These are phyloP conservation scores for Fragaria iinumae DNA, from an alignment of 306 rosid species.

Conservation along the genomic window DNA sequence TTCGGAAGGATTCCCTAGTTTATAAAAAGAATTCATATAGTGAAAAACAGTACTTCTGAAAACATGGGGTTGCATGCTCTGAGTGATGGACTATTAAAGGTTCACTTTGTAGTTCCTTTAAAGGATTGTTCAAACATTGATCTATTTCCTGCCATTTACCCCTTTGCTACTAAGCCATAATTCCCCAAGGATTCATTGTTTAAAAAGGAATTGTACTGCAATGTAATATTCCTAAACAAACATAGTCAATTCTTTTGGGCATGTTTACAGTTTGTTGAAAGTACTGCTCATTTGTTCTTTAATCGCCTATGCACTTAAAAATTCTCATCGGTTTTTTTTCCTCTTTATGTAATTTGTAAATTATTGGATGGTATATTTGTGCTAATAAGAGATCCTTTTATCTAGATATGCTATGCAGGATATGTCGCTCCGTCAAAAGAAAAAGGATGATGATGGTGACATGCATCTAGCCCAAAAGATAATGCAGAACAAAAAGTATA, in stretches of 20 bases:
- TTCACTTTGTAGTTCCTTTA: neutral
- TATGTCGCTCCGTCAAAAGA: conserved; percentile 45
- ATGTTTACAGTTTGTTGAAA: neutral
- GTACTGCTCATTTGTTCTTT: neutral
- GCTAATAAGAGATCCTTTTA: conserved; percentile 19
- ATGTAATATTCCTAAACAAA: neutral
- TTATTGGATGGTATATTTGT: conserved; percentile 1
- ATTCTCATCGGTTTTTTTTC: neutral
- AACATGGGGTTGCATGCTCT: neutral
- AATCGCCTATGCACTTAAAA: conserved; percentile 13
- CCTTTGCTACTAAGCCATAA: neutral
- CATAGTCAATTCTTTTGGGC: neutral
- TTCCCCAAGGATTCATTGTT: neutral
- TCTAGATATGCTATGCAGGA: conserved; percentile 50
- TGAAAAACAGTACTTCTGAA: neutral
- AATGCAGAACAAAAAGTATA: conserved; percentile 72
- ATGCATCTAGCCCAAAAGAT: conserved; percentile 79
- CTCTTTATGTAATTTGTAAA: neutral
- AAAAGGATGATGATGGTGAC: conserved; percentile 77
- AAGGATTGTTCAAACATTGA: neutral
- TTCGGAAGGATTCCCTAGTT: neutral
- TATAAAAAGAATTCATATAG: neutral
- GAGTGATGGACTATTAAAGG: neutral
- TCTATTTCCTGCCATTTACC: neutral
- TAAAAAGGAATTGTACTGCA: neutral